These are phyloP conservation scores for Trichoderma asperellum DNA, from an alignment of 2,329 filamentous ascomycete species.

Conservation along the genomic window DNA sequence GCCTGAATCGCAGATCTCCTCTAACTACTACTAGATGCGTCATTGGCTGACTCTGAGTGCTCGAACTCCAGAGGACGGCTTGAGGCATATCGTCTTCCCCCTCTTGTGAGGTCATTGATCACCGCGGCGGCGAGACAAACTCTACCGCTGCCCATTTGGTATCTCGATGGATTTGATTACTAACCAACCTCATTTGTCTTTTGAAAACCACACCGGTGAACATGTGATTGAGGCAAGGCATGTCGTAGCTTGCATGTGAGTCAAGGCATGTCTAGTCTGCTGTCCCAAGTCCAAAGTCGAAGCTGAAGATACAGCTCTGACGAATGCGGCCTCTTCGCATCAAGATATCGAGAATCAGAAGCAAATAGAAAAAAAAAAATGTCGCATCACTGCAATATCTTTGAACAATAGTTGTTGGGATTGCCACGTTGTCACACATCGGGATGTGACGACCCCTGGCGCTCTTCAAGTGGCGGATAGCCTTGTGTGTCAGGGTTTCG, in stretches of 20 bases:
- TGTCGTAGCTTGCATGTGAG: background rate
- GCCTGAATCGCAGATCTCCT: conserved; percentile 13
- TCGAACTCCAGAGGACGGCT: background rate
- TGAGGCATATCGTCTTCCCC: background rate
- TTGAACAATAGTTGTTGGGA: background rate
- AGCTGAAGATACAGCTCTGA: background rate
- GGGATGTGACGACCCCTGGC: conserved; percentile 2
- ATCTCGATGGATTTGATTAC: background rate
- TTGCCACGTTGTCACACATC: conserved; percentile 16
- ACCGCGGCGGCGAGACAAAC: background rate
- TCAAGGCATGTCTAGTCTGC: background rate
- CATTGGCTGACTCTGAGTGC: conserved; percentile 6
- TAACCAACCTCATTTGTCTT: background rate
- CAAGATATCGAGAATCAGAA: background rate
- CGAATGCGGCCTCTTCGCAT: no score
- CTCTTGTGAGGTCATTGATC: conserved; percentile 16
- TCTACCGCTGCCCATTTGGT: background rate
- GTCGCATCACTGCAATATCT: background rate
- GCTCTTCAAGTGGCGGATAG: background rate
- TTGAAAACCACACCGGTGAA: no score
- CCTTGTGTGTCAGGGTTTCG: background rate
- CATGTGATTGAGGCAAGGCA: background rate
- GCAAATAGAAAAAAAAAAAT: background rate
- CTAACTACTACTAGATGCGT: background rate
- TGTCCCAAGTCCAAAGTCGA: background rate